Conservation (phyloP, 495 filamentous ascomycete genomes). For the Penicillium waksmanii region DNA sequence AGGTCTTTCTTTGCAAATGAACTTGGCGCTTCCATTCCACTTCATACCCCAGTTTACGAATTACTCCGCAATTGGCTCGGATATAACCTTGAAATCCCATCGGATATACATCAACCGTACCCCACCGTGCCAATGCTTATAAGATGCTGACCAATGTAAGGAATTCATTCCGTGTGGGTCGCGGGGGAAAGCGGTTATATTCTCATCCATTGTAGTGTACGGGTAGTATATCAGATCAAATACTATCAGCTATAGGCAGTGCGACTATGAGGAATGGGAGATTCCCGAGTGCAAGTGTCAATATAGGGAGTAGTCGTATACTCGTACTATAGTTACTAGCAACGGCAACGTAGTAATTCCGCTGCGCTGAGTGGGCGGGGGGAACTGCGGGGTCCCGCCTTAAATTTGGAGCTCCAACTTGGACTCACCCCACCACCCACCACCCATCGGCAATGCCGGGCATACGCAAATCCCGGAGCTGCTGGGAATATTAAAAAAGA, state of each 20-base stretch:
- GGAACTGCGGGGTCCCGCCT: slow-evolving; percentile 18
- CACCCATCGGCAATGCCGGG: not conserved
- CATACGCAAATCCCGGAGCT: not conserved
- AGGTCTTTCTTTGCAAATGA: slow-evolving; percentile 12
- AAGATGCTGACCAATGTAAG: slow-evolving; percentile 26
- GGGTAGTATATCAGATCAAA: not conserved
- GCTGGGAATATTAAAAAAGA: not conserved
- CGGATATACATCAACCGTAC: slow-evolving; percentile 24
- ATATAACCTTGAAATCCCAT: not conserved
- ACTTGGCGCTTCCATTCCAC: not conserved
- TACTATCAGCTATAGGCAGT: not conserved
- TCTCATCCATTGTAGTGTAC: slow-evolving; percentile 16
- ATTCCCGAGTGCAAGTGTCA: too few relatives aligned
- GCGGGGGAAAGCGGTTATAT: slow-evolving; percentile 22
- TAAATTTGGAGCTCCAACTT: slow-evolving; percentile 2
- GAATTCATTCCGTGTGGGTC: slow-evolving; percentile 13
- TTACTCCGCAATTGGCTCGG: not conserved
- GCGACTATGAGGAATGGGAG: not conserved
- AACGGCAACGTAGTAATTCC: slow-evolving; percentile 15
- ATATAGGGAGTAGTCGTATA: slow-evolving; percentile 1
- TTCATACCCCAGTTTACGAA: too few relatives aligned
- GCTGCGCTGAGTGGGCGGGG: slow-evolving; percentile 15
- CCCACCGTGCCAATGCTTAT: slow-evolving; percentile 23
- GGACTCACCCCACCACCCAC: not conserved
- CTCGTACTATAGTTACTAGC: not conserved